Conservation (phyloP, 2,329 filamentous ascomycete genomes). For the Tolypocladium ophioglossoides region DNA sequence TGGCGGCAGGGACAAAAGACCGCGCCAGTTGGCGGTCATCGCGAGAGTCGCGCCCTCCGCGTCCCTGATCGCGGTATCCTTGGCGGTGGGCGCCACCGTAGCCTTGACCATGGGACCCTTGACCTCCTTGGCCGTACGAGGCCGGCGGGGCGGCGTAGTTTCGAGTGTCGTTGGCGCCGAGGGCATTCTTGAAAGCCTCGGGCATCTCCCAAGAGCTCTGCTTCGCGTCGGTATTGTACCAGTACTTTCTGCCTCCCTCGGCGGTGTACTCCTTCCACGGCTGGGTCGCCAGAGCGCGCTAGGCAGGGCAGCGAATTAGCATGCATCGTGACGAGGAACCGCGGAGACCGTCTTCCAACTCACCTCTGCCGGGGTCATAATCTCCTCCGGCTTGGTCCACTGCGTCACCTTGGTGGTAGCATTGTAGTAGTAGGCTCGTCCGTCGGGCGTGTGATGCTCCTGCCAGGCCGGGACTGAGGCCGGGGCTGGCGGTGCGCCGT, state of each 20-base stretch:
- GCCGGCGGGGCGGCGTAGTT: neutral
- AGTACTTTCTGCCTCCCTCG: slow-evolving; percentile 83
- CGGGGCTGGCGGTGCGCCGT: slow-evolving; percentile 32
- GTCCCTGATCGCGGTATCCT: slow-evolving; percentile 25
- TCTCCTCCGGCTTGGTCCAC: slow-evolving; percentile 88
- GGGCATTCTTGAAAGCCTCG: slow-evolving; percentile 64
- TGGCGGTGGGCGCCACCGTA: slow-evolving; percentile 22
- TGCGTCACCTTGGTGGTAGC: slow-evolving; percentile 73
- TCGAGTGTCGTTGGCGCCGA: slow-evolving; percentile 42
- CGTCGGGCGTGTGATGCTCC: slow-evolving; percentile 71
- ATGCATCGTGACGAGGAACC: neutral
- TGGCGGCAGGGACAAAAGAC: slow-evolving; percentile 46
- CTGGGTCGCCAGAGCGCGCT: slow-evolving; percentile 72
- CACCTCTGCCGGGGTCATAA: slow-evolving; percentile 79
- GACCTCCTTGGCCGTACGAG: neutral
- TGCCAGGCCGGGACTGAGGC: slow-evolving; percentile 54
- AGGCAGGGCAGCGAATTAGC: neutral
- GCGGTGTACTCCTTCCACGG: slow-evolving; percentile 91
- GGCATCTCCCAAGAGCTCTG: slow-evolving; percentile 95
- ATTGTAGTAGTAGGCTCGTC: slow-evolving; percentile 88
- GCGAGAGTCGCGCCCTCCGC: slow-evolving; percentile 15
- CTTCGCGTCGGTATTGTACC: slow-evolving; percentile 87
- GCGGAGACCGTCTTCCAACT: slow-evolving; percentile 6
- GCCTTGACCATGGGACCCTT: slow-evolving; percentile 26
- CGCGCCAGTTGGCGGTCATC: slow-evolving; percentile 26